Evolutionary conservation across 2,329 filamentous ascomycete genomes (phyloP).

Genomic region (Talaromyces sp.): DNA sequence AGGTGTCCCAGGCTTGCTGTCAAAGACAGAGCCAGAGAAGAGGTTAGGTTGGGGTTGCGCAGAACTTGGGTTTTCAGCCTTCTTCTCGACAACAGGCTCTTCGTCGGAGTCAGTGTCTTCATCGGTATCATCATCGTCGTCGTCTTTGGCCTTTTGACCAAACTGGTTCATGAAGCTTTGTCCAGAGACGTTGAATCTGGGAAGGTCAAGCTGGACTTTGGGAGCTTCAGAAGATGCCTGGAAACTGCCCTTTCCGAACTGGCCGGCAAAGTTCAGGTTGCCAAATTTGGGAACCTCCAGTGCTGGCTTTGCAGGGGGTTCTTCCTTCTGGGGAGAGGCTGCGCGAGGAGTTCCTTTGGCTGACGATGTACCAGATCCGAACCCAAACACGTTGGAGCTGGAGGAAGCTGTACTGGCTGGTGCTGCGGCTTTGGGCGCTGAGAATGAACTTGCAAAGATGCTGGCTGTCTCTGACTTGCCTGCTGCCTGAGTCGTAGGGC

Average conservation of each 20-base stretch:
- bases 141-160: constrained; percentile 16
- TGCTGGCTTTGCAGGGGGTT: constrained; percentile 11
- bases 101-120: constrained; percentile 30
- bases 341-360: neutral
- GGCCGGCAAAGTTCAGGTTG: constrained; percentile 12
- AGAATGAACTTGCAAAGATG: constrained; percentile 31
- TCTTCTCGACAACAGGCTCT: constrained; percentile 30
- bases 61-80: neutral
- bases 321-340: constrained; percentile 12
- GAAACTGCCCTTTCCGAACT: constrained; percentile 14
- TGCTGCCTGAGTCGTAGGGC: neutral
- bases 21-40: constrained; percentile 11
- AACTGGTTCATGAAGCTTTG: constrained; percentile 16
- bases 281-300: constrained; percentile 18
- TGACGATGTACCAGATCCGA: neutral
- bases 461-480: constrained; percentile 29
- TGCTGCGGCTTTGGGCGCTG: constrained; percentile 10
- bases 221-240: constrained; percentile 14
- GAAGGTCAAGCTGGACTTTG: constrained; percentile 13
- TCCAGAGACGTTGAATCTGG: constrained; percentile 14
- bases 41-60: neutral
- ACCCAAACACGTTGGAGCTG: neutral
- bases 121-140: constrained; percentile 16
- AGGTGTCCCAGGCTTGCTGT: constrained; percentile 14
- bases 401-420: neutral